Conservation (phyloP, 768 basidiomycete genomes). For the Tephrocybe sp. region DNA sequence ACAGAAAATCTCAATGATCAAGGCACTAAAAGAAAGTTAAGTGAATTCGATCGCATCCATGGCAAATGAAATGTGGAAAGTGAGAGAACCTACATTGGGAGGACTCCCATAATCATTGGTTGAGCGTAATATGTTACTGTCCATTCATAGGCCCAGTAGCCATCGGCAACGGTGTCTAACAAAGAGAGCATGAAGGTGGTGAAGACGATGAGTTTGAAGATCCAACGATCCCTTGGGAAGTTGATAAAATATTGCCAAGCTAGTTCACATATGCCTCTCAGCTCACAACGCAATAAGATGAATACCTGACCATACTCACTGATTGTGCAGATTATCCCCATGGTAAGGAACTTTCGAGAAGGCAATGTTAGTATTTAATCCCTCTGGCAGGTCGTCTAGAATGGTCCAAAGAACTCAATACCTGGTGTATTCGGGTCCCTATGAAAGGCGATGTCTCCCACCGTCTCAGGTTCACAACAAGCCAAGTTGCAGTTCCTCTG, state of each 20-base stretch:
- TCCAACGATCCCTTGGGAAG: constrained; percentile 2
- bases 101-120: neutral
- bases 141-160: constrained; percentile 4
- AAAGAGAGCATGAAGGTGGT: neutral
- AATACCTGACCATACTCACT: neutral
- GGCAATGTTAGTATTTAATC: too few relatives aligned
- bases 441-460: neutral
- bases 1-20: constrained; percentile 7
- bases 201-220: constrained; percentile 1
- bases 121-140: neutral
- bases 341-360: neutral
- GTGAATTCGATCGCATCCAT: too few relatives aligned
- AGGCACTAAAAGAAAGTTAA: neutral
- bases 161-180: constrained; percentile 3
- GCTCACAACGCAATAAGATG: neutral
- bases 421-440: constrained; percentile 7
- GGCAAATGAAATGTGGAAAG: too few relatives aligned
- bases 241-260: constrained; percentile 3
- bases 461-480: constrained; percentile 3
- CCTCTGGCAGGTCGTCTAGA: constrained; percentile 9
- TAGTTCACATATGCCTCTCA: neutral
- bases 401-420: constrained; percentile 2
- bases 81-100: neutral
- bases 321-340: neutral
- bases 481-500: neutral